Evolutionary conservation across 1,284 basidiomycete species (phyloP), one percentile per base, ranked within the genome.

Genomic region (Ceratobasidium papillatum): DNA sequence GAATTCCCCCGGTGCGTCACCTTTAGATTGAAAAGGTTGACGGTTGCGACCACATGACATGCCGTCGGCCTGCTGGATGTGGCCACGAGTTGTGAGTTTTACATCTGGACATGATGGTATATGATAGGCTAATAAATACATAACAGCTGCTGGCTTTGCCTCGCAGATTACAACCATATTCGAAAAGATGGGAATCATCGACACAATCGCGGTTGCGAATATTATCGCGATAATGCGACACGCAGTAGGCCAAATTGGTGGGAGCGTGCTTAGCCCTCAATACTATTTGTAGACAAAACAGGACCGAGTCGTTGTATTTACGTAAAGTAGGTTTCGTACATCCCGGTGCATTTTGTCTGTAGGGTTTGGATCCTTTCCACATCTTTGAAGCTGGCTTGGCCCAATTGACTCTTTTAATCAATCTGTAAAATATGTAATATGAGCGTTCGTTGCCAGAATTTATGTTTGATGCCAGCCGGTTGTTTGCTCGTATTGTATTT

Each of bases 21-120:
- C 25, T 32, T 19, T 34, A 65, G 63, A 65, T 65, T 22, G n/a
- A 65, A 22, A 65, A 65, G 43, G 22, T 52, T 17, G 27, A 32
- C 3, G 63, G 63, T 7, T 65, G 63, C 34, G 63, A 65, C 34
- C 63, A 65, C 52, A 65, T 65, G 63, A 51, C 45, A n/a, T 65
- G 63, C n/a, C 45, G 63, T 34, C 63, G 45, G 3, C 63, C 63
- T 22, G 63, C n/a, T 14, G 63, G 63, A 34, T 65, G 63, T 34
- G 63, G 63, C 1, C 63, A 65, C 22, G 63, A 65, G 34, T 65
- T 65, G 63, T 65, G 22, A 65, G 63, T 63, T 17, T 19, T 51
- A 8, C n/a, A n/a, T n/a, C n/a, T n/a, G n/a, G n/a, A n/a, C n/a
- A n/a, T n/a, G n/a, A n/a, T n/a, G n/a, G n/a, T n/a, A n/a, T n/a